These are phyloP conservation scores for Aspergillus clavatus DNA, from an alignment of 2,329 filamentous ascomycete species.

Conservation along the genomic window DNA sequence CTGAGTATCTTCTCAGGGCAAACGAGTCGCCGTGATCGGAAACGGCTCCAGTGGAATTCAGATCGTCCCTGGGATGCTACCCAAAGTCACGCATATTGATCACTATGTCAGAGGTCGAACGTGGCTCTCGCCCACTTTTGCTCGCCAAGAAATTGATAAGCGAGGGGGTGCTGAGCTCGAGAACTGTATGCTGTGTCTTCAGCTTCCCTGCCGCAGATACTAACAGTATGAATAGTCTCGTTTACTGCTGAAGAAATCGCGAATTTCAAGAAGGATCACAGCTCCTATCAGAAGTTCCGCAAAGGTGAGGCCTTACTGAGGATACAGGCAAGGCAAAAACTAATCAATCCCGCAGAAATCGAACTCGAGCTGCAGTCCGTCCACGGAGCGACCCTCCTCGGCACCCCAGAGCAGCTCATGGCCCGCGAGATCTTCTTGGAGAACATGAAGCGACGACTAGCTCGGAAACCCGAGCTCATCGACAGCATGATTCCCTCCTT, in stretches of 20 bases:
- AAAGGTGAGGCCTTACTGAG: slow-evolving; percentile 22
- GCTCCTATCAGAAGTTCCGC: slow-evolving; percentile 30
- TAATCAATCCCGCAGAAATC: slow-evolving; percentile 20
- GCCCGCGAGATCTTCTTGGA: slow-evolving; percentile 21
- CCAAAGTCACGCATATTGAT: slow-evolving; percentile 38
- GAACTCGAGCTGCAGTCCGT: slow-evolving; percentile 31
- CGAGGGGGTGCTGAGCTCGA: slow-evolving; percentile 19
- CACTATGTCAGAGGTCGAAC: slow-evolving; percentile 33
- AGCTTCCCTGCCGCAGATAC: background rate
- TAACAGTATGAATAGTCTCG: slow-evolving; percentile 15
- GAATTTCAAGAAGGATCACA: slow-evolving; percentile 28
- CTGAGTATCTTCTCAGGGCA: slow-evolving; percentile 17
- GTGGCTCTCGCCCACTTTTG: slow-evolving; percentile 29
- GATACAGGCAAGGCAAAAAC: background rate
- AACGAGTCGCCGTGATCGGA: slow-evolving; percentile 35
- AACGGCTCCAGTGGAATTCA: slow-evolving; percentile 41
- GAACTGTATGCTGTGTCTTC: slow-evolving; percentile 24
- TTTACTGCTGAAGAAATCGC: slow-evolving; percentile 32
- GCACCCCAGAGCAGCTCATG: slow-evolving; percentile 25
- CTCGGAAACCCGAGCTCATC: slow-evolving; percentile 31
- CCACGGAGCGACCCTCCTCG: slow-evolving; percentile 26
- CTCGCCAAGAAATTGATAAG: slow-evolving; percentile 25
- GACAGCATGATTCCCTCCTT: slow-evolving; percentile 39
- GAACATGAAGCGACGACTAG: slow-evolving; percentile 32
- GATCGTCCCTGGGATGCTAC: slow-evolving; percentile 35